Evolutionary conservation across 2,329 filamentous ascomycete genomes (phyloP), one percentile per base, ranked within the genome.

Genomic region (Chrysoporthe cubensis): DNA sequence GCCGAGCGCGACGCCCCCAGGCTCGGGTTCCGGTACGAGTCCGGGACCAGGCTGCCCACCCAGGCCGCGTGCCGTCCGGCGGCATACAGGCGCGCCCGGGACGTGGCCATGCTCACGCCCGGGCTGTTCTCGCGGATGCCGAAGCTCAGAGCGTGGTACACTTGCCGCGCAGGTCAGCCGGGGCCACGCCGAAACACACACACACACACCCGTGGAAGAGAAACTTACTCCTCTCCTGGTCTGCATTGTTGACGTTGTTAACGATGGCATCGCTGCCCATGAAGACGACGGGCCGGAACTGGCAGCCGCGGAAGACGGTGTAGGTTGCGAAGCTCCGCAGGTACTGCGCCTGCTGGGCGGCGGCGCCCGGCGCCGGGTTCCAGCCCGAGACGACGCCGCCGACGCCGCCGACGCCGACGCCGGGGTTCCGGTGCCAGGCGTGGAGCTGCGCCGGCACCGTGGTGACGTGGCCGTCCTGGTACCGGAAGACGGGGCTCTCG

Each of bases 31-130:
- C 37, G 34, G 4, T 64, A 64, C 7, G 62, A 46, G 14, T 64
- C 21, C 7, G 62, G 62, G 14, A 64, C 50, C 62, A 64, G 21
- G 37, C 21, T 56, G 32, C 62, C 62, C 18, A 64, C 50, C 62
- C 62, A 64, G 37, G 37, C 48, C 4, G 62, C 62, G 9, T 34
- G 16, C 13, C 43, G 37, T 13, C 62, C 62, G 7, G 13, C 21
- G n/a, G 21, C 50, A n/a, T 56, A 13, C 42, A 64, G 16, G 4
- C n/a, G 34, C 7, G 6, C n/a, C n/a, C 2, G 16, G 6, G 34
- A 3, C 26, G 37, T 50, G 50, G 37, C 62, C 62, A 56, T 43
- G 21, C 62, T 64, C 18, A 57, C 62, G 14, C 14, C 14, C 5
- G 7, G 7, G 2, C 62, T 34, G 21, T 37, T 9, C 11, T 32